These are phyloP conservation scores for Cytauxzoon felis DNA, from an alignment of 169 alveolate genomes.

Conservation along the genomic window DNA sequence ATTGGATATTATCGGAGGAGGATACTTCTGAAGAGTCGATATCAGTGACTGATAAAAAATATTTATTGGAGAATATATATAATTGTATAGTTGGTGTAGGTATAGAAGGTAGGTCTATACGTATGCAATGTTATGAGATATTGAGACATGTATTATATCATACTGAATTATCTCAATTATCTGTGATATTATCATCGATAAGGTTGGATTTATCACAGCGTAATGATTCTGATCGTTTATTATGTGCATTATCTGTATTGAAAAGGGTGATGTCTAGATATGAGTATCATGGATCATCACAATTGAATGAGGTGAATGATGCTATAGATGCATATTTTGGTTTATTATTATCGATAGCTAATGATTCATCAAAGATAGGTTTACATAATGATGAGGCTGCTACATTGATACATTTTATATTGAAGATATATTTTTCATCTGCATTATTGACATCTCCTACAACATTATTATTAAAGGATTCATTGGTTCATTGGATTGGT, in stretches of 20 bases:
- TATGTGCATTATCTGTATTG: constrained; percentile 42
- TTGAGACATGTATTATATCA: constrained; percentile 43
- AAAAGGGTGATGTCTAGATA: constrained; percentile 48
- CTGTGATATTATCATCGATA: background rate
- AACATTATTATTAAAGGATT: constrained; percentile 9
- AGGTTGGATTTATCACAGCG: constrained; percentile 51
- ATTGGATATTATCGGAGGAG: no score
- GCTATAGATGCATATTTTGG: constrained; percentile 25
- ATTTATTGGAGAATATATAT: constrained; percentile 42
- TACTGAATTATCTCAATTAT: constrained; percentile 9
- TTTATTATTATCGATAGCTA: constrained; percentile 44
- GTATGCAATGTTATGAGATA: constrained; percentile 51
- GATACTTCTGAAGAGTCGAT: constrained; percentile 1
- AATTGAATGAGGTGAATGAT: constrained; percentile 31
- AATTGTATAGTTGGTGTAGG: constrained; percentile 38
- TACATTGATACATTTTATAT: constrained; percentile 43
- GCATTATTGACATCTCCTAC: constrained; percentile 56
- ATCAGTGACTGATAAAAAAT: constrained; percentile 15
- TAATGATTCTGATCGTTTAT: constrained; percentile 32
- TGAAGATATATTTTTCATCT: constrained; percentile 50
- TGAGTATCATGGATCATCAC: constrained; percentile 44
- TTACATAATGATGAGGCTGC: constrained; percentile 54
- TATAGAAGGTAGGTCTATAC: constrained; percentile 3
- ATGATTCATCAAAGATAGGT: constrained; percentile 58
- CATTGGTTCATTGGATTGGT: constrained; percentile 52